Base-by-base conservation (phyloP, 2,329 filamentous ascomycete species). In the Penicillium sp. region DNA sequence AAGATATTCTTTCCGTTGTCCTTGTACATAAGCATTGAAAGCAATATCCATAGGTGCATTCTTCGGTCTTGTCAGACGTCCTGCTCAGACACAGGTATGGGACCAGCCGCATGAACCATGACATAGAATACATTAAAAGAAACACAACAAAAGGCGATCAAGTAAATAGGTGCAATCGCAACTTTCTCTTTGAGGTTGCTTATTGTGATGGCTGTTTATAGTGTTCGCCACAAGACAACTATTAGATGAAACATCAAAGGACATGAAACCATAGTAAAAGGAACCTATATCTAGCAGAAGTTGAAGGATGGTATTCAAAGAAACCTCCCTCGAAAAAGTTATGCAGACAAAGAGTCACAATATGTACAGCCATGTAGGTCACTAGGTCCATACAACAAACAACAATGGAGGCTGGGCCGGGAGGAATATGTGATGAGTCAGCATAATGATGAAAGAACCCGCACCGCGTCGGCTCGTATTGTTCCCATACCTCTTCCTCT, bases 21-120 rank as follows among this genome's bases (percentile, higher is more conserved):
- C 51, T 55, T 59, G 58, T 59, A 59, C 52, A 60, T 59, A 59
- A 38, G 37, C 46, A 49, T 42, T 47, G 47, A 48, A 45, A 53
- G 43, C 37, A 49, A 45, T 52, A 57, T 57, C 15, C 35, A 51
- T 57, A 51, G 21, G 26, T 15, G 2, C 28, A 35, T 46, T n/a
- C 12, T 31, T 49, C 13, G 22, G 17, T 40, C 37, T 31, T 12
- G 15, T 35, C n/a, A 43, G 31, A 28, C n/a, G 41, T 31, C 19
- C 24, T 33, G 12, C 6, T 13, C 22, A 28, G 21, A 32, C 15
- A 26, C 8, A 28, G 35, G 45, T 28, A 31, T n/a, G 10, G 10
- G 21, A 21, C 17, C 8, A 26, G 21, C 28, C 4, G 7, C 19
- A 29, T 31, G 21, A 26, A 37, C 39, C 24, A 32, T 6, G 8